These are phyloP conservation scores for Colletotrichum higginsianum DNA, from an alignment of 2,329 filamentous ascomycete genomes.

Conservation along the genomic window DNA sequence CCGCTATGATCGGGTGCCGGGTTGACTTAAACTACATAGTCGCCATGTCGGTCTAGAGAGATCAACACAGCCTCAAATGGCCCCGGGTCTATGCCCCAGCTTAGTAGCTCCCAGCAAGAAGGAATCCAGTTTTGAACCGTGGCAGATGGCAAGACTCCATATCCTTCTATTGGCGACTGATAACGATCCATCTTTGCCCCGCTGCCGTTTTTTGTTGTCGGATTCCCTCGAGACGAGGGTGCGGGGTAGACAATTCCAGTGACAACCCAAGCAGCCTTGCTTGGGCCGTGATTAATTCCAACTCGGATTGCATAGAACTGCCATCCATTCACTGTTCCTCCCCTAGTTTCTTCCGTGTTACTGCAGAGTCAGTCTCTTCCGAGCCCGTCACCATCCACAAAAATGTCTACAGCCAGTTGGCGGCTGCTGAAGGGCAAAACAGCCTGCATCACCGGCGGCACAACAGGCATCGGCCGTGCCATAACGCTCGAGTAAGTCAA, in stretches of 20 bases:
- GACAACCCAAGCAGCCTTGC: background rate
- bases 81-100: no score
- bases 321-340: background rate
- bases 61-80: background rate
- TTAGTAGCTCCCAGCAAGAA: background rate
- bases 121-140: background rate
- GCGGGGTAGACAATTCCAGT: background rate
- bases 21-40: background rate
- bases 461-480: constrained; percentile 78
- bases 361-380: no score
- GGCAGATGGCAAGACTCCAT: no score
- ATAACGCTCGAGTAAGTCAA: constrained; percentile 79
- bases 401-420: constrained; percentile 20
- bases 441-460: constrained; percentile 76
- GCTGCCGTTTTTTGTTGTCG: background rate
- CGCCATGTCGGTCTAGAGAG: background rate
- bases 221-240: constrained; percentile 29
- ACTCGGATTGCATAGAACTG: background rate
- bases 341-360: no score
- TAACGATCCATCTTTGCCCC: background rate
- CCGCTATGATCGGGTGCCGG: no score
- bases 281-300: background rate
- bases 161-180: background rate
- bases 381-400: no score
- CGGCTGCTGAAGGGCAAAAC: constrained; percentile 69